A percentile compares a stretch with the other conserved stretches of the same genome.
Conservation (phyloP, 1,284 basidiomycete species). For the Pseudozyma pruni region DNA sequence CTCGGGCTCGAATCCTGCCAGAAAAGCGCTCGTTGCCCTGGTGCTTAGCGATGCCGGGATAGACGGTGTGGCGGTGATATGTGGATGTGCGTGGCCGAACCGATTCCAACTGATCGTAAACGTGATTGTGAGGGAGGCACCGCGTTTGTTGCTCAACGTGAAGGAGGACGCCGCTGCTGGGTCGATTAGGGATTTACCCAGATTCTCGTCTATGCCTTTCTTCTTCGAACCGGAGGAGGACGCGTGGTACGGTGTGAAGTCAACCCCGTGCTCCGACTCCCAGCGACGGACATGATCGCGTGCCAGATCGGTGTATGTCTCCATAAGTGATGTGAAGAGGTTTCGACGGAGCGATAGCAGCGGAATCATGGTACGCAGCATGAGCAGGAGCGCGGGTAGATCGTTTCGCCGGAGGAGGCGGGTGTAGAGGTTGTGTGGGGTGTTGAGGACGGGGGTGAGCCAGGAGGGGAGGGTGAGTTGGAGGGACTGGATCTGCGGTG, state of each 20-base stretch:
- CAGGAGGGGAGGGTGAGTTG: conserved; percentile 16
- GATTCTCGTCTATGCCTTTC: conserved; percentile 6
- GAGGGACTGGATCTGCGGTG: conserved; percentile 12
- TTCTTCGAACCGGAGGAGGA: neutral
- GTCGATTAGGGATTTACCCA: conserved; percentile 14
- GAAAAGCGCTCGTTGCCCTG: neutral
- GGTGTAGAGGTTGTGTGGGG: neutral
- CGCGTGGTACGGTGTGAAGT: conserved; percentile 27
- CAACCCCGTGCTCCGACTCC: neutral
- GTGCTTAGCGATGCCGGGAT: conserved; percentile 1
- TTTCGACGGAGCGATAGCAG: conserved; percentile 23
- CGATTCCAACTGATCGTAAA: conserved; percentile 30
- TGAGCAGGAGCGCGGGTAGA: conserved; percentile 30
- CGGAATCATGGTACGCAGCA: conserved; percentile 34
- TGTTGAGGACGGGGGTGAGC: conserved; percentile 6
- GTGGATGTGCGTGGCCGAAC: conserved; percentile 25
- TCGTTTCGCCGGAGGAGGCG: conserved; percentile 13
- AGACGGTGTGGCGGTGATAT: conserved; percentile 2
- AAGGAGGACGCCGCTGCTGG: neutral
- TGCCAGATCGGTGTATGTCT: conserved; percentile 26
- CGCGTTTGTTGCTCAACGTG: conserved; percentile 5
- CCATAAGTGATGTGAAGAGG: conserved; percentile 23
- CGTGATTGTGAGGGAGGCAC: conserved; percentile 4
- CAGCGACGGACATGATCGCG: conserved; percentile 16
- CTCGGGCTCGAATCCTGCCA: conserved; percentile 8